Evolutionary conservation across 805 yeast species (phyloP), one percentile per base, ranked within the genome.

Genomic region (Wickerhamiella parazyma): DNA sequence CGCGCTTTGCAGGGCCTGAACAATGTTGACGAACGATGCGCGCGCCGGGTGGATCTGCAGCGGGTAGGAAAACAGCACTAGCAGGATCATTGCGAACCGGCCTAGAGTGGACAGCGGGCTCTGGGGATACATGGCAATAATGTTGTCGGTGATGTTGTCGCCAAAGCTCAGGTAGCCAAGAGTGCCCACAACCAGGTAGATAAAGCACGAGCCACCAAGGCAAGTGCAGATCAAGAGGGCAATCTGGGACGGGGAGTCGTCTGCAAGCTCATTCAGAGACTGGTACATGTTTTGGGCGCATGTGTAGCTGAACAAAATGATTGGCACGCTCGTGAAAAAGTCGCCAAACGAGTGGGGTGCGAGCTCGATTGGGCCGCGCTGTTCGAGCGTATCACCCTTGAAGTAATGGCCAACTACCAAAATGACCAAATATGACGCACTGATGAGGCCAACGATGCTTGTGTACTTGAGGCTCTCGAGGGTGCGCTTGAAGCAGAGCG

Each of bases 281-380:
- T 94, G 76, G 55, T 84, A 85, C 85, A 84, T 84, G 63, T 89
- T 89, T 60, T 89, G 96, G 57, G 89, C 96, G 55, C 96, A 91
- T 0, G 97, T 89, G 62, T 77, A 89, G 0, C 95, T 95, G 67
- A 89, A 87, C 11, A 89, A 89, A 52, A 86, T 78, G 49, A 87
- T 81, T n/a, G 96, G 93, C 58, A 87, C 75, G 9, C 91, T 76
- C 19, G 80, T 70, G 16, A 87, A 68, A n/a, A 76, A 64, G 12
- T 68, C 57, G 7, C 51, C 33, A 7, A 55, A 7, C 4, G 70
- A 60, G 20, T 57, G 53, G 1, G 85, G 84, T 25, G 59, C 56
- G 48, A 75, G 48, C 45, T 71, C 55, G 41, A 81, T 59, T 0
- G 64, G 64, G 0, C 86, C 87, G 43, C 66, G 67, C 11, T 65